A percentile compares a stretch with the other conserved stretches of the same genome.
Conservation (phyloP, 148 eudicot species). For the Chenopodium quinoa region DNA sequence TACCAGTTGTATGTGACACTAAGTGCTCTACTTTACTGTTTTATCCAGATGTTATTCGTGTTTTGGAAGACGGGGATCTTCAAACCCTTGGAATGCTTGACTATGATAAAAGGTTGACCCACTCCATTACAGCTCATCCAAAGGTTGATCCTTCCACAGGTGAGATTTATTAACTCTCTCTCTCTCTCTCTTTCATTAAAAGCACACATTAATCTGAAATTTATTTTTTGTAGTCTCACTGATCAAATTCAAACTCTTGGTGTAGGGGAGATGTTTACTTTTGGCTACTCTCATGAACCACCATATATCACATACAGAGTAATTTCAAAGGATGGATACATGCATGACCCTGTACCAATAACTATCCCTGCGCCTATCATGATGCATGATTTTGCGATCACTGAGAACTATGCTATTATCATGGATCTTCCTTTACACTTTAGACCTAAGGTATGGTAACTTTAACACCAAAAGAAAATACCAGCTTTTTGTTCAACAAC, state of each 20-base stretch:
- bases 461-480: background rate
- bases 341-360: conserved; percentile 97
- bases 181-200: too few relatives aligned
- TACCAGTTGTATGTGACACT: too few relatives aligned
- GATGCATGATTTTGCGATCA: conserved; percentile 99
- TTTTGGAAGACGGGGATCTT: conserved; percentile 94
- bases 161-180: conserved; percentile 21
- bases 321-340: conserved; percentile 80
- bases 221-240: too few relatives aligned
- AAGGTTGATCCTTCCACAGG: conserved; percentile 95
- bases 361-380: conserved; percentile 73
- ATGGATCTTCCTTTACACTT: conserved; percentile 95
- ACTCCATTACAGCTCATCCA: conserved; percentile 94
- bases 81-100: conserved; percentile 96
- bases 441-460: conserved; percentile 76
- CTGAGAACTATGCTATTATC: conserved; percentile 86
- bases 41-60: conserved; percentile 67
- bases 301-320: conserved; percentile 91
- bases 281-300: conserved; percentile 75
- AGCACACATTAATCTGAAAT: too few relatives aligned
- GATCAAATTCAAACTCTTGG: conserved; percentile 12
- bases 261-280: conserved; percentile 97
- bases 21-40: conserved; percentile 5
- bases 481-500: too few relatives aligned
- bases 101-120: conserved; percentile 89